Conservation (phyloP, 805 yeast genomes). For the Wickerhamiella slavikovae region DNA sequence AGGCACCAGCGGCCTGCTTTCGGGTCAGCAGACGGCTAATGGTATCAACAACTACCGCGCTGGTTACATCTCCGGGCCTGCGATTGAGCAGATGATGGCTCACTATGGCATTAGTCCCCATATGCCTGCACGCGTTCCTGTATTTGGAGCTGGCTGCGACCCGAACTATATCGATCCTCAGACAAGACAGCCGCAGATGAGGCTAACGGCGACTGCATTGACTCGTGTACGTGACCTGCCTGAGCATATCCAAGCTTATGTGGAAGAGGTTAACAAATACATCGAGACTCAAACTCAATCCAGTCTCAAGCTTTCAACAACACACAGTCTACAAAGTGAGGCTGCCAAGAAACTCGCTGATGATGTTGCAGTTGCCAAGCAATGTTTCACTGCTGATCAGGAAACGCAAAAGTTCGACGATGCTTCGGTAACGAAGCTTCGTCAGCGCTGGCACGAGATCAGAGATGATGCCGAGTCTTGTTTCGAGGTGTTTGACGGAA, state of each 20-base stretch:
- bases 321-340: conserved; percentile 22
- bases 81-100: no score
- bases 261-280: conserved; percentile 34
- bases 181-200: no score
- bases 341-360: conserved; percentile 29
- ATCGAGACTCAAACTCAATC: conserved; percentile 31
- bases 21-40: no score
- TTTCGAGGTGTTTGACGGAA: conserved; percentile 11
- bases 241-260: conserved; percentile 28
- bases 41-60: no score
- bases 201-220: no score
- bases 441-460: conserved; percentile 9
- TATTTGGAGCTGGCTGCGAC: no score
- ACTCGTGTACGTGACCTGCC: conserved; percentile 41
- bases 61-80: no score
- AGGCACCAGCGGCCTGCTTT: no score
- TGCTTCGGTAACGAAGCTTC: conserved; percentile 14
- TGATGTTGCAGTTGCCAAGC: conserved; percentile 31
- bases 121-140: no score
- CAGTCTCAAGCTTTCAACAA: conserved; percentile 28
- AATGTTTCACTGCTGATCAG: conserved; percentile 27
- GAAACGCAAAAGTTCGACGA: conserved; percentile 33
- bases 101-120: no score
- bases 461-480: conserved; percentile 16
- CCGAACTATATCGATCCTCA: no score